A percentile compares a stretch with the other conserved stretches of the same genome.
Conservation (phyloP, 1,139 yeast genomes). For the Blastobotrys persicus region DNA sequence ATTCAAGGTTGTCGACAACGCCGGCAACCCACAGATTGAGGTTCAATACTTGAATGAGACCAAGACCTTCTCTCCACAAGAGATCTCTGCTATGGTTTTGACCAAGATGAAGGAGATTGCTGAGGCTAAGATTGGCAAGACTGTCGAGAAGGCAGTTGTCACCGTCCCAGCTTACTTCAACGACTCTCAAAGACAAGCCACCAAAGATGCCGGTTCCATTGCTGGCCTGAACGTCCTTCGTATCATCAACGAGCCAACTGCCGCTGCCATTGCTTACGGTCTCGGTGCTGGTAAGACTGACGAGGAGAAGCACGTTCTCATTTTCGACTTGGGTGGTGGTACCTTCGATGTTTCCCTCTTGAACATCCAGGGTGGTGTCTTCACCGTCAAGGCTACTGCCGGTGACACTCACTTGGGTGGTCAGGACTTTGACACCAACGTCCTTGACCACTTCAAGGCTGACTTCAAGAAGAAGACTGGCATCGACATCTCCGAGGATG, state of each 20-base stretch:
- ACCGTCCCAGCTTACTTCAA: slow-evolving; percentile 98
- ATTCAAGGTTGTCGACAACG: slow-evolving; percentile 83
- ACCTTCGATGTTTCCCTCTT: slow-evolving; percentile 94
- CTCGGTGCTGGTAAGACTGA: slow-evolving; percentile 90
- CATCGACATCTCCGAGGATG: slow-evolving; percentile 69
- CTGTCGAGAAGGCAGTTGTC: slow-evolving; percentile 91
- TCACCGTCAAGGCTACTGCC: slow-evolving; percentile 95
- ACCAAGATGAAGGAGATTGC: slow-evolving; percentile 98
- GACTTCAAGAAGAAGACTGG: slow-evolving; percentile 86
- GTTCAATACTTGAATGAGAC: slow-evolving; percentile 92
- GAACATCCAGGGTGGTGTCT: slow-evolving; percentile 55
- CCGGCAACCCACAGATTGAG: slow-evolving; percentile 88
- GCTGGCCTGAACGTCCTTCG: slow-evolving; percentile 95
- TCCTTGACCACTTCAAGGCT: slow-evolving; percentile 72
- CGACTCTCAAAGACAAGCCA: slow-evolving; percentile 97
- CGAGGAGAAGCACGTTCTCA: slow-evolving; percentile 75
- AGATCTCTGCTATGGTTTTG: slow-evolving; percentile 93
- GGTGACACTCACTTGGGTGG: slow-evolving; percentile 78
- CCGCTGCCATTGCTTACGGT: slow-evolving; percentile 98
- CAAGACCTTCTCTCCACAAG: slow-evolving; percentile 95
- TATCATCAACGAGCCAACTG: slow-evolving; percentile 97
- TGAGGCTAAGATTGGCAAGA: slow-evolving; percentile 91
- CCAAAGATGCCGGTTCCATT: slow-evolving; percentile 98
- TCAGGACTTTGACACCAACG: slow-evolving; percentile 62
- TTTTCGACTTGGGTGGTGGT: slow-evolving; percentile 98